Evolutionary conservation across 352 stramenopile species (phyloP), one percentile per base, ranked within the genome.

Genomic region (Globisporangium viniferum): DNA sequence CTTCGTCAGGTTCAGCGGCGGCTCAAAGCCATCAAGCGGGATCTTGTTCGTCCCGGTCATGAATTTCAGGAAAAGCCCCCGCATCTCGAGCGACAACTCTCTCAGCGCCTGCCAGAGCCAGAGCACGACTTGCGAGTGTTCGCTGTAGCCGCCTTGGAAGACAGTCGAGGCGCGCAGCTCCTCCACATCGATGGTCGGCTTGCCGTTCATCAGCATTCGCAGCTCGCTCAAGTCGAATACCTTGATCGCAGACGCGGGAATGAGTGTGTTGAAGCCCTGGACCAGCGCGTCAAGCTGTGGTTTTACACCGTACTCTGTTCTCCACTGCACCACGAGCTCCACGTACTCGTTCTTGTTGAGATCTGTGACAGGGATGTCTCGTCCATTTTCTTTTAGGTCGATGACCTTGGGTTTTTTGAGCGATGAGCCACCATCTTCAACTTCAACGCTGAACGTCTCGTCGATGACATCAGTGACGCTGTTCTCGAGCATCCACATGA

Each of bases 401-500:
- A 93, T 62, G 51, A 83, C 59, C 10, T 54, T 46, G 0, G 57
- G 57, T 2, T 77, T 73, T 58, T 74, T 76, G 10, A 46, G n/a
- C 3, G 56, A 18, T 12, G 57, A 53, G 51, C 31, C 18, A 0
- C 58, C 59, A 22, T 62, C 59, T 18, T 81, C 72, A 10, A 84
- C 63, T 59, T 89, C 78, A 6, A 97, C 86, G n/a, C 84, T 92
- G 62, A 97, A 97, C 0, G 81, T 96, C 66, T 97, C 90, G 41
- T 92, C 88, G 33, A 97, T 89, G 0, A 95, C 72, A 46, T 84
- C 79, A 2, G 73, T 59, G 18, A 97, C 84, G 27, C 91, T 80
- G 67, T 97, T 93, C 44, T 94, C 82, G 48, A 96, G 76, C 75
- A 97, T 96, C 90, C 90, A 97, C 20, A 80, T 15, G 1, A 97